Evolutionary conservation across 1,139 yeast species (phyloP).

Genomic region (Suhomyces coccinellae): DNA sequence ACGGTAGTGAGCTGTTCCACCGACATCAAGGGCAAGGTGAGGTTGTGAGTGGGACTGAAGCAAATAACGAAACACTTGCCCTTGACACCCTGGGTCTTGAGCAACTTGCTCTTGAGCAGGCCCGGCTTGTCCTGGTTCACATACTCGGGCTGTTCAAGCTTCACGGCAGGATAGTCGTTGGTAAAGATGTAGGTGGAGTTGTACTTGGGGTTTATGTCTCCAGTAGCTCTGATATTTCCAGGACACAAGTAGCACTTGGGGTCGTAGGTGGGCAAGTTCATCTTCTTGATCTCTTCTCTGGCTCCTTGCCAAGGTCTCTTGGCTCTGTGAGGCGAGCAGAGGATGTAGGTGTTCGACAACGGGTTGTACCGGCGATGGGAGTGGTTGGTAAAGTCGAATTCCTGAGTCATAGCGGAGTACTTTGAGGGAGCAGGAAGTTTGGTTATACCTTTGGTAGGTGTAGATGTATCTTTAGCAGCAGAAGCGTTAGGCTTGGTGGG

Average conservation of each 20-base stretch:
- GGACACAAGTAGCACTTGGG: slow-evolving; percentile 74
- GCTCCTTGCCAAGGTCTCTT: slow-evolving; percentile 85
- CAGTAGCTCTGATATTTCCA: slow-evolving; percentile 65
- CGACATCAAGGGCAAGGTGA: slow-evolving; percentile 66
- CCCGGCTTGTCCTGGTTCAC: slow-evolving; percentile 18
- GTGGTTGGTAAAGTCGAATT: slow-evolving; percentile 53
- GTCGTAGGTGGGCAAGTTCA: slow-evolving; percentile 56
- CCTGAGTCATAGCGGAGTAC: slow-evolving; percentile 23
- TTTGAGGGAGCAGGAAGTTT: not conserved
- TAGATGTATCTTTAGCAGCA: not conserved
- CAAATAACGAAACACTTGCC: slow-evolving; percentile 75
- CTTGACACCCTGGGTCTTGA: slow-evolving; percentile 59
- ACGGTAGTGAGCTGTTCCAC: slow-evolving; percentile 45
- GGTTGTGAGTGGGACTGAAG: slow-evolving; percentile 69
- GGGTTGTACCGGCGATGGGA: slow-evolving; percentile 74
- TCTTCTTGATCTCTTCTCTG: slow-evolving; percentile 51
- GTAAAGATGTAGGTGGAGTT: slow-evolving; percentile 58
- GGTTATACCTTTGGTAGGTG: not conserved
- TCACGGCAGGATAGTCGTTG: slow-evolving; percentile 74
- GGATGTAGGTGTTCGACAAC: slow-evolving; percentile 59
- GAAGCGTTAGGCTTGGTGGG: not conserved
- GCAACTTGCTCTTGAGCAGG: slow-evolving; percentile 42
- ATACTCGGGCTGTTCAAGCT: slow-evolving; percentile 54
- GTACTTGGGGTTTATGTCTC: slow-evolving; percentile 63
- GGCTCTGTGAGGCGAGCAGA: slow-evolving; percentile 77